Base-by-base conservation (phyloP, 371 early-diverging fungal species). In the Blastocladiella emersonii region DNA sequence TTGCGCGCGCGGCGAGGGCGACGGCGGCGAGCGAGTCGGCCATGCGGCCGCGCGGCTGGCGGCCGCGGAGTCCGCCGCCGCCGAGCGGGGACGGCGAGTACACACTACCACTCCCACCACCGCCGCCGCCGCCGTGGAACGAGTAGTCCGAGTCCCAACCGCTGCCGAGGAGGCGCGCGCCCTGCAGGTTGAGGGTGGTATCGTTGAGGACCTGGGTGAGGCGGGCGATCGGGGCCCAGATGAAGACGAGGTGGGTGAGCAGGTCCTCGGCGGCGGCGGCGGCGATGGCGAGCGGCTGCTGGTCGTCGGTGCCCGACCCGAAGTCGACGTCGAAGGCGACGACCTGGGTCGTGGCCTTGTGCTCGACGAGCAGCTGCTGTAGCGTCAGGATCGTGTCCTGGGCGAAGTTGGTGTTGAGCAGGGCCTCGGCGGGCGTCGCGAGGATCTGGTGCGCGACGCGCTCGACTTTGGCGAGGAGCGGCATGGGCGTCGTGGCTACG, bases 171-270 rank as follows among this genome's bases (percentile, higher is more conserved):
- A 48, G 25, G 48, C 48, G 48, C 21, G 48, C 48, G 25, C 48
- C 39, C 12, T 23, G 36, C 0, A 57, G 37, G 25, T 39, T 57
- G 37, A n/a, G 8, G 39, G 19, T 25, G 39, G 35, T 21, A 2
- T 57, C 36, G 5, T 57, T 21, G 73, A 85, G 62, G 15, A 74
- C 73, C 55, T 84, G 81, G n/a, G 82, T 76, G 25, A 80, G 53
- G 49, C 84, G 72, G 25, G 78, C 72, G 17, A 84, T 79, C 15
- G 83, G 80, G 1, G 84, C 73, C 70, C 81, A 82, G 1, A 77
- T 74, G 66, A 76, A 85, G 2, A 81, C 68, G 12, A 84, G 65
- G 61, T 77, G 75, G 8, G 76, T 74, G 39, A 85, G 39, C 19
- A 84, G 61, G 25, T 81, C 84, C 43, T 79, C 77, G 1, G 76